Conservation (phyloP, 306 rosid genomes). For the Vachellia pachyceras region DNA sequence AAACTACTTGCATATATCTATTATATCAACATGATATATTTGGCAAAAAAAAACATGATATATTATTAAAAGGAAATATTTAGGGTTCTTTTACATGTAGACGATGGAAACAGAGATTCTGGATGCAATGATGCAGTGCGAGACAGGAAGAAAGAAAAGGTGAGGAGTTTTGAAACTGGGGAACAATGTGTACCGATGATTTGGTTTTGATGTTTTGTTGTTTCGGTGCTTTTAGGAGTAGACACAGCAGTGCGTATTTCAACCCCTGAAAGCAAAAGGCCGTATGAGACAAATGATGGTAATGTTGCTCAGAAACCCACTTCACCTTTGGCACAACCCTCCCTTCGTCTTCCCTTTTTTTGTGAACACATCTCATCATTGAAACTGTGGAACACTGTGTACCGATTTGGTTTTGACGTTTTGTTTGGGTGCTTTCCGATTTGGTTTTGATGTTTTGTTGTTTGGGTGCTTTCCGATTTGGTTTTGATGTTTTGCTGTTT, state of each 20-base stretch:
- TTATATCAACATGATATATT: no score
- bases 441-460: no score
- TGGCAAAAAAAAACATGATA: no score
- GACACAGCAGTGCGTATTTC: constrained; percentile 47
- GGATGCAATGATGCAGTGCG: constrained; percentile 25
- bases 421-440: no score
- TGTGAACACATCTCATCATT: no score
- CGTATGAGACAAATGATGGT: constrained; percentile 47
- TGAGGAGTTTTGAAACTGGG: constrained; percentile 53
- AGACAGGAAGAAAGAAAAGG: constrained; percentile 16
- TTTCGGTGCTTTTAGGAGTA: constrained; percentile 39
- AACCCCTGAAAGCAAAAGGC: constrained; percentile 52
- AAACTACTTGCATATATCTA: no score
- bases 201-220: constrained; percentile 44
- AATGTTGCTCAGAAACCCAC: background rate
- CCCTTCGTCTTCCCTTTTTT: background rate
- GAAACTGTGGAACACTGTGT: no score
- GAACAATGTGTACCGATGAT: constrained; percentile 47
- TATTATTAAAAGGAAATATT: no score
- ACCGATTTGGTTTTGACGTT: no score
- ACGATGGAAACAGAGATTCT: constrained; percentile 27
- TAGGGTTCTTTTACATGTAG: no score
- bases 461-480: no score
- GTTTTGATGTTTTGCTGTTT: no score
- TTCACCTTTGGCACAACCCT: background rate